A percentile compares a stretch with the other conserved stretches of the same genome.
These are phyloP conservation scores for Populus hybrid DNA, from an alignment of 441 rosid species.

Conservation along the genomic window DNA sequence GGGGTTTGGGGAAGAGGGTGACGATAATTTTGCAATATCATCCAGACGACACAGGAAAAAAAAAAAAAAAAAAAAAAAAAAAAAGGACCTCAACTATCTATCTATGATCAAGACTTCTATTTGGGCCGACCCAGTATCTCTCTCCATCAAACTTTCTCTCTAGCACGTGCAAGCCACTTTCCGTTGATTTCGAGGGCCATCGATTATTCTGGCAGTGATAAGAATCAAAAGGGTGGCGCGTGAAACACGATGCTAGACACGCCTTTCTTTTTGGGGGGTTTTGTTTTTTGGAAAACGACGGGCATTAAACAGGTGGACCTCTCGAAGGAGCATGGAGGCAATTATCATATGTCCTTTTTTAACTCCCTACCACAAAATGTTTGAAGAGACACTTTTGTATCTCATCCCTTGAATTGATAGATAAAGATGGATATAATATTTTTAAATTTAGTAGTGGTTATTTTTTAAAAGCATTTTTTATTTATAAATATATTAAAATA, in stretches of 20 bases:
- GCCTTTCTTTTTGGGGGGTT: background rate
- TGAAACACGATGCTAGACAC: background rate
- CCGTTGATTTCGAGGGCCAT: background rate
- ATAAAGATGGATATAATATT: background rate
- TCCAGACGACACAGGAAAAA: background rate
- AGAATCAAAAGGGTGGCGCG: background rate
- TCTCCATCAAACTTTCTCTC: background rate
- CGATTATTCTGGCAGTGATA: background rate
- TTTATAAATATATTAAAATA: too few species aligned
- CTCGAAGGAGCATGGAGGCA: conserved; percentile 11
- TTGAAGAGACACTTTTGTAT: conserved; percentile 25
- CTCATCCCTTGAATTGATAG: background rate
- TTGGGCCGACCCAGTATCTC: background rate
- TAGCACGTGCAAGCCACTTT: background rate
- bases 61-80: background rate
- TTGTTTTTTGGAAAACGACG: conserved; percentile 26
- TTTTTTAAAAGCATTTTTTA: too few species aligned
- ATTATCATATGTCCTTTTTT: conserved; percentile 17
- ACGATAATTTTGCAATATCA: background rate
- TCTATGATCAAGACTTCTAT: background rate
- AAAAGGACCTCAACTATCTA: background rate
- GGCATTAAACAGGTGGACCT: conserved; percentile 20
- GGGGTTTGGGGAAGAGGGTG: background rate
- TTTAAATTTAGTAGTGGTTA: too few species aligned
- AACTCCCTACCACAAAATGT: conserved; percentile 5